These are phyloP conservation scores for Podaxis sp. DNA, from an alignment of 768 basidiomycete species.

Conservation along the genomic window DNA sequence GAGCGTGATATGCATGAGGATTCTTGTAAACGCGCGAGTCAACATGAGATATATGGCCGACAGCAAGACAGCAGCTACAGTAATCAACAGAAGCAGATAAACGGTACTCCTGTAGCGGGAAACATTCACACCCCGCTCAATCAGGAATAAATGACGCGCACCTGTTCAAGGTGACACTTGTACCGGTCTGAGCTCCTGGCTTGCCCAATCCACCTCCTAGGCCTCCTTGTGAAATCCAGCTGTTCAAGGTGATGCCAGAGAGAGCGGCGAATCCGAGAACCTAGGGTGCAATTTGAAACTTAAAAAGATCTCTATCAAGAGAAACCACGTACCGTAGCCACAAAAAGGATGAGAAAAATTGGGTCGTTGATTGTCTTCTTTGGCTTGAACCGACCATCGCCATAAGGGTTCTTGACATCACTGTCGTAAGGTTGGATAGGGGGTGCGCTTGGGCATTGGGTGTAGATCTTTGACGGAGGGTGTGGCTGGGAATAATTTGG, in stretches of 20 bases:
- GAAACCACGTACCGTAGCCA: slow-evolving; percentile 53
- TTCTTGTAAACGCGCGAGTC: slow-evolving; percentile 67
- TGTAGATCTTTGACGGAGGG: slow-evolving; percentile 22
- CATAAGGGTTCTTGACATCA: slow-evolving; percentile 53
- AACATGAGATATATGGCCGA: slow-evolving; percentile 69
- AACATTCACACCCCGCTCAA: not conserved
- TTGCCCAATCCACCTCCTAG: slow-evolving; percentile 72
- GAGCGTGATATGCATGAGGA: slow-evolving; percentile 78
- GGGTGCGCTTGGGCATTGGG: slow-evolving; percentile 28
- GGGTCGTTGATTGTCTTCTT: slow-evolving; percentile 74
- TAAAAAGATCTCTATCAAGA: not conserved
- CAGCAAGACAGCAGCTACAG: slow-evolving; percentile 64
- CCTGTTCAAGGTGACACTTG: slow-evolving; percentile 64
- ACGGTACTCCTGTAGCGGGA: slow-evolving; percentile 57
- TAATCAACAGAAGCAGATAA: slow-evolving; percentile 74
- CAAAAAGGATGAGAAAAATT: slow-evolving; percentile 67
- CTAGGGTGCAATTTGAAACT: slow-evolving; percentile 29
- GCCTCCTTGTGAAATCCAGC: slow-evolving; percentile 65
- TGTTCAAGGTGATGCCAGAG: slow-evolving; percentile 61
- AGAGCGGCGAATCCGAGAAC: slow-evolving; percentile 68
- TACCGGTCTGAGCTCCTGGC: slow-evolving; percentile 56
- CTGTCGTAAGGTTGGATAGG: slow-evolving; percentile 17
- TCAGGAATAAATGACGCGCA: slow-evolving; percentile 27
- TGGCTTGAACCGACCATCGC: slow-evolving; percentile 63
- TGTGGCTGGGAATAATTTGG: no score